A percentile compares a stretch with the other conserved stretches of the same genome.
These are phyloP conservation scores for Phalaenopsis hybrid DNA, from an alignment of 116 monocot species.

Conservation along the genomic window DNA sequence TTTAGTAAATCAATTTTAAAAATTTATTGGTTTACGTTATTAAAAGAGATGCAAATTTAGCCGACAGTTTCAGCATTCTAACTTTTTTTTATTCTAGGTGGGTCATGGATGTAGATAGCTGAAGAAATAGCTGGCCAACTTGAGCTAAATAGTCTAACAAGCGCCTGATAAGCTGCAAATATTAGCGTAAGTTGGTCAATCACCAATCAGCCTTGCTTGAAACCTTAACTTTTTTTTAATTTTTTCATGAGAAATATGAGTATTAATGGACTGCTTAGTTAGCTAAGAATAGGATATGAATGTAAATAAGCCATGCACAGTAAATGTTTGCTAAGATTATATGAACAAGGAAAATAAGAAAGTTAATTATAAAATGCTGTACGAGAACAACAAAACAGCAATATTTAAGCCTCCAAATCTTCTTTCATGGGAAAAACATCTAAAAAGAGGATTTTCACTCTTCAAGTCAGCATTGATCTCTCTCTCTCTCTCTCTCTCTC, in stretches of 20 bases:
- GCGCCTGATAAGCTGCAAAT: background rate
- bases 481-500: too few species aligned
- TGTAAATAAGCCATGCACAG: background rate
- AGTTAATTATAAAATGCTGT: too few species aligned
- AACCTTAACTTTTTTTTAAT: too few species aligned
- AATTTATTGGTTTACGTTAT: background rate
- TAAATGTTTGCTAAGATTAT: background rate
- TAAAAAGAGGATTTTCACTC: too few species aligned
- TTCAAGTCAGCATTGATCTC: too few species aligned
- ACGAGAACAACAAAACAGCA: too few species aligned
- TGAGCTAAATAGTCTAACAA: background rate
- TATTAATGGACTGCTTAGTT: too few species aligned
- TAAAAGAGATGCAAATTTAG: background rate
- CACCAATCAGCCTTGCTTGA: background rate
- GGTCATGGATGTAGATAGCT: background rate
- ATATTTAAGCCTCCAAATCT: too few species aligned
- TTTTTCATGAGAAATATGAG: too few species aligned
- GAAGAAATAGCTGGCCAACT: background rate
- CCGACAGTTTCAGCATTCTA: background rate
- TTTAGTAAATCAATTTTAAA: too few species aligned
- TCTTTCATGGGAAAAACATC: too few species aligned
- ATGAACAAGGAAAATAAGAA: background rate
- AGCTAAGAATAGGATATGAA: background rate
- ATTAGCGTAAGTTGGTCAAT: background rate
- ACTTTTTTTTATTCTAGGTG: too few species aligned